Conservation (phyloP, 2,329 filamentous ascomycete genomes). For the Lachnellula arida region DNA sequence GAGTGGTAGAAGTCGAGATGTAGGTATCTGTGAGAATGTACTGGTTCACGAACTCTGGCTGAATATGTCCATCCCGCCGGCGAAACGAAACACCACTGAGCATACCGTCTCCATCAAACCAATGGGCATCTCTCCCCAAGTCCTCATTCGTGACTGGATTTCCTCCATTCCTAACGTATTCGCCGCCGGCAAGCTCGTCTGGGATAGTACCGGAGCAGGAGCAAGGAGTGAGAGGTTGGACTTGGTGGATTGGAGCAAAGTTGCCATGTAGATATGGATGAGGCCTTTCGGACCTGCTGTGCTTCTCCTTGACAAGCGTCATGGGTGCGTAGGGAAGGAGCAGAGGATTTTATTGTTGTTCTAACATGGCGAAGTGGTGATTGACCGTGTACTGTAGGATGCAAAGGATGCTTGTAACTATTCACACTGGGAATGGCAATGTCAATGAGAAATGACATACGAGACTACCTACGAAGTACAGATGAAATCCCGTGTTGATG, state of each 20-base stretch:
- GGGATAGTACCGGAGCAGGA: slow-evolving; percentile 55
- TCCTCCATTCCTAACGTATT: slow-evolving; percentile 69
- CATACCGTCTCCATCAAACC: slow-evolving; percentile 76
- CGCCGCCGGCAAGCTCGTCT: slow-evolving; percentile 59
- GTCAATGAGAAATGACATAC: too few species aligned
- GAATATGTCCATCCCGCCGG: slow-evolving; percentile 38
- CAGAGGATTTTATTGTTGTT: slow-evolving; percentile 2
- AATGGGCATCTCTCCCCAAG: slow-evolving; percentile 59
- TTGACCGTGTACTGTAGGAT: too few species aligned
- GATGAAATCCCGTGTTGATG: too few species aligned
- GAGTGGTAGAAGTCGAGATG: slow-evolving; percentile 46
- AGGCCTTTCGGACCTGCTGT: slow-evolving; percentile 20
- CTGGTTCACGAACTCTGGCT: slow-evolving; percentile 64
- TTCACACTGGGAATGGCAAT: too few species aligned
- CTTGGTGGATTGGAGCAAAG: slow-evolving; percentile 60
- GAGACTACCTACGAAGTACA: too few species aligned
- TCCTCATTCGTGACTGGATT: slow-evolving; percentile 62
- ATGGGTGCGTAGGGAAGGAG: slow-evolving; percentile 22
- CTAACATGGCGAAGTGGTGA: slow-evolving; percentile 5
- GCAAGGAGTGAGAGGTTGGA: slow-evolving; percentile 52
- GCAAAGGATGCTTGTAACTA: too few species aligned
- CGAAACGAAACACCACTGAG: slow-evolving; percentile 61
- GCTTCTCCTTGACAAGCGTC: slow-evolving; percentile 22
- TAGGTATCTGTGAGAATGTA: slow-evolving; percentile 65
- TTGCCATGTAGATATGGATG: slow-evolving; percentile 58